Conservation (phyloP, 352 stramenopile genomes). For the Globisporangium solare region DNA sequence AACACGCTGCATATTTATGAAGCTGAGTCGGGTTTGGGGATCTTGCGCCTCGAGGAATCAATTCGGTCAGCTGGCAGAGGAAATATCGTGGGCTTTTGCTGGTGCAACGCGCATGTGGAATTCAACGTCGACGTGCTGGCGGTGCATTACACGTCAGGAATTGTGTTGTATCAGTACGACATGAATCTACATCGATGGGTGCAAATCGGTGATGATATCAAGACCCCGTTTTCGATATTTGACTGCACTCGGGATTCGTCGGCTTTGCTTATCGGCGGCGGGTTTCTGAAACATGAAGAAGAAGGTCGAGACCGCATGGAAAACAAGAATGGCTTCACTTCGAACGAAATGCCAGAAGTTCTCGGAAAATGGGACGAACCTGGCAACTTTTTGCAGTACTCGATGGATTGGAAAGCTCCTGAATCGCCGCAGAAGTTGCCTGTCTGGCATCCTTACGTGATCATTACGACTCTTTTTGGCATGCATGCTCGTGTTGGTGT, state of each 20-base stretch:
- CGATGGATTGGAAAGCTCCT: constrained; percentile 76
- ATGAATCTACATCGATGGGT: constrained; percentile 49
- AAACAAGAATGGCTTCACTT: constrained; percentile 16
- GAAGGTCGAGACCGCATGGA: constrained; percentile 12
- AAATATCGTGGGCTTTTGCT: constrained; percentile 65
- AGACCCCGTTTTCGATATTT: constrained; percentile 51
- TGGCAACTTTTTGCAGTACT: constrained; percentile 53
- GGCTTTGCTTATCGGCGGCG: constrained; percentile 65
- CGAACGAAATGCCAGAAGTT: constrained; percentile 76
- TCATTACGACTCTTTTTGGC: constrained; percentile 80
- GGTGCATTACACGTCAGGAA: constrained; percentile 59
- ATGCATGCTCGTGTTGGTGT: constrained; percentile 80
- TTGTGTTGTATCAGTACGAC: constrained; percentile 82
- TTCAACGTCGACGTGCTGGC: constrained; percentile 80
- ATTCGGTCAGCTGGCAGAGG: constrained; percentile 54
- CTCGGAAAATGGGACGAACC: constrained; percentile 82
- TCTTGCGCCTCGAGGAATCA: constrained; percentile 63
- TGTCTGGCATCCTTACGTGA: constrained; percentile 81
- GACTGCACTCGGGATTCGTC: constrained; percentile 83
- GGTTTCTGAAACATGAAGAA: constrained; percentile 16
- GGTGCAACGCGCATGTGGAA: constrained; percentile 77
- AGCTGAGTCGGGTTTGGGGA: constrained; percentile 75
- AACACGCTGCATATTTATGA: constrained; percentile 69
- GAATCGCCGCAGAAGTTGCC: constrained; percentile 71
- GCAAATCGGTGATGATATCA: constrained; percentile 59